These are phyloP conservation scores for Cubamyces sp. DNA, from an alignment of 768 basidiomycete genomes.

Conservation along the genomic window DNA sequence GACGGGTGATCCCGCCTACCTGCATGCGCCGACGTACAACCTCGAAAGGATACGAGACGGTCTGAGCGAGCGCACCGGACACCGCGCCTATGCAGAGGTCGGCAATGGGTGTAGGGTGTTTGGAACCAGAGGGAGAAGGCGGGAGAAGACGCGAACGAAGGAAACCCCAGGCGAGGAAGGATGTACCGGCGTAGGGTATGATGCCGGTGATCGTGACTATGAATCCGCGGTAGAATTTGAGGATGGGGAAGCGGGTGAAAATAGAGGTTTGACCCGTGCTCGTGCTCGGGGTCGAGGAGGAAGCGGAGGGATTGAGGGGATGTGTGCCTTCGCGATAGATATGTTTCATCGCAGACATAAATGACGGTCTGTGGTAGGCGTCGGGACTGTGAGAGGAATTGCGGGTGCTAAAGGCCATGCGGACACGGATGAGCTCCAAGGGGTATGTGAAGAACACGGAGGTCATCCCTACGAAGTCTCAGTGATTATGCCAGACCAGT, in stretches of 20 bases:
- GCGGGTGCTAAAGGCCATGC: conserved; percentile 86
- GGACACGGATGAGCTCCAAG: conserved; percentile 91
- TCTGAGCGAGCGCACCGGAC: conserved; percentile 85
- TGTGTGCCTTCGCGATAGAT: conserved; percentile 72
- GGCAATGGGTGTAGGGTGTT: conserved; percentile 48
- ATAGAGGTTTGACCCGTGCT: conserved; percentile 34
- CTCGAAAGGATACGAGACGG: conserved; percentile 93
- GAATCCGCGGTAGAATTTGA: conserved; percentile 98
- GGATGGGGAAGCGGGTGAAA: conserved; percentile 69
- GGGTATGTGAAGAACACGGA: conserved; percentile 96
- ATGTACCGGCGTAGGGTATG: conserved; percentile 94
- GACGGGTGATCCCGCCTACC: conserved; percentile 82
- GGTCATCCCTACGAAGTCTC: conserved; percentile 60
- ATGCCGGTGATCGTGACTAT: conserved; percentile 90
- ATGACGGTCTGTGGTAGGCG: conserved; percentile 47
- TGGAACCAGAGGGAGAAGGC: conserved; percentile 41
- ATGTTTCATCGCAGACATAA: conserved; percentile 55
- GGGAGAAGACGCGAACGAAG: conserved; percentile 64
- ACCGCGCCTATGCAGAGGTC: conserved; percentile 86
- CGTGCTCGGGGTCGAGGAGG: conserved; percentile 28
- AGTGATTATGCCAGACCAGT: not conserved
- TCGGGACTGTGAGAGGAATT: conserved; percentile 20
- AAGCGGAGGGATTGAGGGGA: conserved; percentile 19
- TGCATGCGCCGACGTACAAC: conserved; percentile 93
- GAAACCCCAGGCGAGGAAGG: conserved; percentile 91